These are phyloP conservation scores for Diplodia intermedia DNA, from an alignment of 2,329 filamentous ascomycete species.

Conservation along the genomic window DNA sequence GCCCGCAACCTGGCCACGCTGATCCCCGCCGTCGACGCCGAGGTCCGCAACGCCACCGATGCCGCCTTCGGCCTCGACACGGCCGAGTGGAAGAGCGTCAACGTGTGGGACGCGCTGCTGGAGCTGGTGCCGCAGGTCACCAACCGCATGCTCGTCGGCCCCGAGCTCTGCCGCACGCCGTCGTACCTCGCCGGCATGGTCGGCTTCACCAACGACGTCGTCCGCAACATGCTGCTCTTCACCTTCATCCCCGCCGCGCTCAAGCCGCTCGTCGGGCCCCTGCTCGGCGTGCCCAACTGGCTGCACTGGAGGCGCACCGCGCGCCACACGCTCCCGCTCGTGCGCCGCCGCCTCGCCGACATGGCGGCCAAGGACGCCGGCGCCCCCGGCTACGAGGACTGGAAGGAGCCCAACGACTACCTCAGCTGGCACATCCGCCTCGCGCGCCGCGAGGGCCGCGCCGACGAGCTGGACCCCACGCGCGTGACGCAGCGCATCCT, in stretches of 20 bases:
- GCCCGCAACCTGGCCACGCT: constrained; percentile 49
- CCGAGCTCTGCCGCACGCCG: constrained; percentile 55
- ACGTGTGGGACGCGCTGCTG: constrained; percentile 40
- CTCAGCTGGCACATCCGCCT: constrained; percentile 64
- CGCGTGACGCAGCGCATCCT: constrained; percentile 61
- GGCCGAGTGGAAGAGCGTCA: constrained; percentile 46
- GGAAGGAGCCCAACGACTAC: constrained; percentile 61
- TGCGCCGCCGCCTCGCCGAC: constrained; percentile 57
- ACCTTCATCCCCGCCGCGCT: constrained; percentile 57
- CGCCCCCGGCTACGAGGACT: constrained; percentile 51
- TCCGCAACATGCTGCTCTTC: constrained; percentile 46
- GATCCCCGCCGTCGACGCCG: constrained; percentile 49
- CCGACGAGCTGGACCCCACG: constrained; percentile 55
- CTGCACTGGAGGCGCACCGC: constrained; percentile 57
- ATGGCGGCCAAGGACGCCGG: constrained; percentile 52
- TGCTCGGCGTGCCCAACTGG: constrained; percentile 56
- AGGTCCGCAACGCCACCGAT: constrained; percentile 46
- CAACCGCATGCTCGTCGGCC: constrained; percentile 56
- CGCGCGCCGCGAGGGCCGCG: constrained; percentile 54
- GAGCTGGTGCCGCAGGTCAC: constrained; percentile 48
- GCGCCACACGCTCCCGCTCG: constrained; percentile 55
- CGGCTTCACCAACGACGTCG: constrained; percentile 59
- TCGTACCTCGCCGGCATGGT: constrained; percentile 57
- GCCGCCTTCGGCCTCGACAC: constrained; percentile 49
- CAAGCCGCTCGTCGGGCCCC: constrained; percentile 58